These are phyloP conservation scores for Stephanodiscus minutulus DNA, from an alignment of 108 stramenopile genomes.

Conservation along the genomic window DNA sequence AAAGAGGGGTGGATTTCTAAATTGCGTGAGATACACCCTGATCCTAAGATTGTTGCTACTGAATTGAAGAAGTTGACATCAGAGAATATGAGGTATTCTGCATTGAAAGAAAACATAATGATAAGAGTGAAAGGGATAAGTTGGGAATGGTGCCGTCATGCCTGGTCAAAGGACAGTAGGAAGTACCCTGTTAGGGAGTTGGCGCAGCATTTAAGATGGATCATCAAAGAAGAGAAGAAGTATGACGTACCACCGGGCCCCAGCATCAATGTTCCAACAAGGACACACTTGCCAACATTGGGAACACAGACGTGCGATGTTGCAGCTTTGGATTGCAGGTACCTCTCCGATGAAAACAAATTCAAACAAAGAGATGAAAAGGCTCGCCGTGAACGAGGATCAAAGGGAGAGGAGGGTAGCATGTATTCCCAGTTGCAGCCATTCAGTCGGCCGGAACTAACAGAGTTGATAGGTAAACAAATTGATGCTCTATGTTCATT, in stretches of 20 bases:
- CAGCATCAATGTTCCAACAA: neutral
- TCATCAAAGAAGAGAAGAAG: constrained; percentile 6
- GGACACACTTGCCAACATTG: neutral
- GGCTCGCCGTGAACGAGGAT: too few species aligned
- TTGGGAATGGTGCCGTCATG: constrained; percentile 21
- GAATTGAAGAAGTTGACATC: constrained; percentile 19
- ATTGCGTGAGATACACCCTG: constrained; percentile 14
- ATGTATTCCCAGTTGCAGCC: too few species aligned
- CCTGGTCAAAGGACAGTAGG: neutral
- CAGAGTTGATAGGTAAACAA: too few species aligned
- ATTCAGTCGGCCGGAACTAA: too few species aligned
- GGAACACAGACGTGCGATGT: neutral
- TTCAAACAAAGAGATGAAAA: constrained; percentile 1
- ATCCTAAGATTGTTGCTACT: constrained; percentile 1
- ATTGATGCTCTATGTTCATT: neutral
- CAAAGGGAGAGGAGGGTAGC: too few species aligned
- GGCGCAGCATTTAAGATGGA: neutral
- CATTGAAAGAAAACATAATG: constrained; percentile 29
- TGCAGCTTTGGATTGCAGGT: neutral
- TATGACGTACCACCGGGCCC: constrained; percentile 12
- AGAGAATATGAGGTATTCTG: constrained; percentile 1
- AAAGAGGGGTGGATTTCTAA: constrained; percentile 4
- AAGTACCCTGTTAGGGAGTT: neutral
- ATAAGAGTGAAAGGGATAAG: constrained; percentile 27
- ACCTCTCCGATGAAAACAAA: constrained; percentile 9